phyloP scores from a whole-genome alignment of 306 rosid species.

The Rosa multiflora region DNA sequence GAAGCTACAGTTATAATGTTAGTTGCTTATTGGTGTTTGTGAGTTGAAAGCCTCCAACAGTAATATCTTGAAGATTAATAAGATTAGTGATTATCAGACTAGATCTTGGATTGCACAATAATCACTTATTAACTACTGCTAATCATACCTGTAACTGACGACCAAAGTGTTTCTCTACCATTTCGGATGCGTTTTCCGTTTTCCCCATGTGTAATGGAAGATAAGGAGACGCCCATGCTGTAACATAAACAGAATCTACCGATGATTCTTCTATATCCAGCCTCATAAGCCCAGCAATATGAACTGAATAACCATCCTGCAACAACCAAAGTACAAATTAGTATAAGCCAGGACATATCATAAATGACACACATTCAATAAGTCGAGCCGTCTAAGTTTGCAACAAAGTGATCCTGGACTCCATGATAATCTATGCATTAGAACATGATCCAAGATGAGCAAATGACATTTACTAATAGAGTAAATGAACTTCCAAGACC shows the following conservation, averaged over 20 bases:
- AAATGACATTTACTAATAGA: neutral
- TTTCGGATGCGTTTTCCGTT: conserved; percentile 61
- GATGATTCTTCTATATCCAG: conserved; percentile 80
- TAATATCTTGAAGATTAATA: neutral
- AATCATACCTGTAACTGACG: conserved; percentile 75
- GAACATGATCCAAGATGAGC: neutral
- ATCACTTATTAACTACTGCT: neutral
- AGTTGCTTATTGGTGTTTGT: neutral
- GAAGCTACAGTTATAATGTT: neutral
- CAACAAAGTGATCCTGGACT: neutral
- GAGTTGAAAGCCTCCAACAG: neutral
- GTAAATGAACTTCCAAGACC: neutral
- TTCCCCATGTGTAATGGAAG: conserved; percentile 95
- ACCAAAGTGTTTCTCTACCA: conserved; percentile 79
- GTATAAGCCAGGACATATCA: neutral
- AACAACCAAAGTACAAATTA: conserved; percentile 25
- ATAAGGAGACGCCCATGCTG: conserved; percentile 89
- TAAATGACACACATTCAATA: conserved; percentile 7
- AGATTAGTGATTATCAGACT: neutral
- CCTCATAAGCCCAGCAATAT: conserved; percentile 89
- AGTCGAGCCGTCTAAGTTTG: neutral
- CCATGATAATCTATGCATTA: neutral
- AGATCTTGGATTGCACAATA: neutral
- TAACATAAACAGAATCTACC: conserved; percentile 63
- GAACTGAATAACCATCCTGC: conserved; percentile 85